Conservation (phyloP, 108 stramenopile species). For the Nitzschia inconspicua region DNA sequence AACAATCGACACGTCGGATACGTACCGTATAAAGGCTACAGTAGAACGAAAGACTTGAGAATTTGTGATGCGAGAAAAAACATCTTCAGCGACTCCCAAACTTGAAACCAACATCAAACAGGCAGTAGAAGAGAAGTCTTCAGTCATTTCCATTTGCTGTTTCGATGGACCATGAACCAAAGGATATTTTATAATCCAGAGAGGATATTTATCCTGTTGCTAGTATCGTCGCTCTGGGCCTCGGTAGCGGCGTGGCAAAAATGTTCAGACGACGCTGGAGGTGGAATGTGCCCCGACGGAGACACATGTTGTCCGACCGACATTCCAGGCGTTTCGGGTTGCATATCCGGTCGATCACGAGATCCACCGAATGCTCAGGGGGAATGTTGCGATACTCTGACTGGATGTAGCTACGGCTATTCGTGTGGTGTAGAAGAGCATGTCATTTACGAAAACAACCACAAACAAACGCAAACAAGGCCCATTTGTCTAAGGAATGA, state of each 20-base stretch:
- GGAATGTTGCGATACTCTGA: constrained; percentile 28
- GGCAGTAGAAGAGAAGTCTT: too few relatives aligned
- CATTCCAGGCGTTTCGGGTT: constrained; percentile 22
- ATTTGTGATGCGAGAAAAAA: too few relatives aligned
- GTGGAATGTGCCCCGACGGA: constrained; percentile 33
- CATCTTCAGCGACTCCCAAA: too few relatives aligned
- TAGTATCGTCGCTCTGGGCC: neutral
- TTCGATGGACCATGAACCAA: too few relatives aligned
- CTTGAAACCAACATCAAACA: too few relatives aligned
- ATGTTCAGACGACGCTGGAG: constrained; percentile 27
- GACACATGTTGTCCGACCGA: constrained; percentile 33
- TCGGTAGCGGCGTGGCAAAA: constrained; percentile 7
- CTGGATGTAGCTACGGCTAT: constrained; percentile 38
- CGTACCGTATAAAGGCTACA: too few relatives aligned
- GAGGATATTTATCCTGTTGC: too few relatives aligned
- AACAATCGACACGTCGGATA: too few relatives aligned
- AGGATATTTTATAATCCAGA: too few relatives aligned
- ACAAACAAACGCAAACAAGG: neutral
- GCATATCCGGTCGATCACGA: constrained; percentile 21
- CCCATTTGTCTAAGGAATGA: neutral
- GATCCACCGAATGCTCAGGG: constrained; percentile 17
- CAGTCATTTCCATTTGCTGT: too few relatives aligned
- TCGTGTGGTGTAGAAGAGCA: constrained; percentile 10
- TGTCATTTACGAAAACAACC: neutral
- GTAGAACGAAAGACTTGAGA: too few relatives aligned